phyloP scores from a whole-genome alignment of 768 basidiomycete genomes.

The Gloeopeniophorella convolvens region DNA sequence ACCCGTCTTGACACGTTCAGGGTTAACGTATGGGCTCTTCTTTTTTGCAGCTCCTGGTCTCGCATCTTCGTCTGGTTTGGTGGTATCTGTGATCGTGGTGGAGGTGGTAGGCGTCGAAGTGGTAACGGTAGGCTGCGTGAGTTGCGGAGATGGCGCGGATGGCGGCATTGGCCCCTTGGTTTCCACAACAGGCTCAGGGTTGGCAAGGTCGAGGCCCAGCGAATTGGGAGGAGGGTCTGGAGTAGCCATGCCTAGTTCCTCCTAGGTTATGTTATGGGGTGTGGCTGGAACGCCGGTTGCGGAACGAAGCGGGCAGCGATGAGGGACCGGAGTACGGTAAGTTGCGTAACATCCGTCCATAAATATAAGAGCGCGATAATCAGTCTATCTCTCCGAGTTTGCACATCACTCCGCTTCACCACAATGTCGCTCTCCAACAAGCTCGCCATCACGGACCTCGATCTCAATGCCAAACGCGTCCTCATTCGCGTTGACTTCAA shows the following conservation, averaged over 20 bases:
- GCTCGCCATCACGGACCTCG: slow-evolving; percentile 85
- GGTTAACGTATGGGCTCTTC: slow-evolving; percentile 74
- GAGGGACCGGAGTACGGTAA: too few relatives aligned
- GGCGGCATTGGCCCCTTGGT: slow-evolving; percentile 29
- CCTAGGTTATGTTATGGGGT: slow-evolving; percentile 30
- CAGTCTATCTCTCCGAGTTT: not conserved
- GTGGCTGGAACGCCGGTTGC: slow-evolving; percentile 7
- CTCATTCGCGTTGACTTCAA: slow-evolving; percentile 97
- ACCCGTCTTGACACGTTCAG: slow-evolving; percentile 79
- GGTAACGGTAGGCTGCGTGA: slow-evolving; percentile 12
- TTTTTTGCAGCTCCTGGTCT: slow-evolving; percentile 35
- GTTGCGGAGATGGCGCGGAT: slow-evolving; percentile 6
- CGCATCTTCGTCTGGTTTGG: slow-evolving; percentile 20
- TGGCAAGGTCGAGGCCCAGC: slow-evolving; percentile 65
- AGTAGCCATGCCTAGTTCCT: slow-evolving; percentile 19
- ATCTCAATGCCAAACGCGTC: slow-evolving; percentile 81
- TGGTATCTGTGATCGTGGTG: too few relatives aligned
- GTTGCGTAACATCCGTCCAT: not conserved
- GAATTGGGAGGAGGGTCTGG: slow-evolving; percentile 44
- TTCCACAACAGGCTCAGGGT: slow-evolving; percentile 27
- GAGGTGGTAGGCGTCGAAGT: too few relatives aligned
- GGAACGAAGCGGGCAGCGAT: slow-evolving; percentile 6
- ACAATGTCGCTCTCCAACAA: slow-evolving; percentile 94
- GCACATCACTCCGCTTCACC: slow-evolving; percentile 21
- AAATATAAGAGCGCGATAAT: slow-evolving; percentile 9